Evolutionary conservation across 2,329 filamentous ascomycete genomes (phyloP).

Genomic region (Phialophora tarda): DNA sequence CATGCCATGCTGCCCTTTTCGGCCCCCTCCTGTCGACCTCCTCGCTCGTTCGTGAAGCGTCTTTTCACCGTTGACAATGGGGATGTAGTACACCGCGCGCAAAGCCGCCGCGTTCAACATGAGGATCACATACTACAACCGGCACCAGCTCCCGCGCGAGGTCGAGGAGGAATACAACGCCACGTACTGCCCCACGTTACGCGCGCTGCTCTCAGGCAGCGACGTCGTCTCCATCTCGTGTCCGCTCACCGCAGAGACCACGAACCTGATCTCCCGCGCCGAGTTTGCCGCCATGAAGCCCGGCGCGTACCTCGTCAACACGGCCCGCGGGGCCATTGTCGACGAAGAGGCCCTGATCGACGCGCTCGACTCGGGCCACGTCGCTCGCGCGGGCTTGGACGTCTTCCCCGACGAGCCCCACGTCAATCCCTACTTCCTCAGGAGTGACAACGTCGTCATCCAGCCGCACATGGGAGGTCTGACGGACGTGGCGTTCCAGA

Average conservation of each 20-base stretch:
- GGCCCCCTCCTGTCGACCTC: background rate
- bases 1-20: too few species aligned
- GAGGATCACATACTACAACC: conserved; percentile 76
- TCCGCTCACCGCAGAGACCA: conserved; percentile 21
- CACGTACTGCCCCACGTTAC: conserved; percentile 35
- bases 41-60: background rate
- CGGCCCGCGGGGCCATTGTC: conserved; percentile 57
- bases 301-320: conserved; percentile 58
- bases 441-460: conserved; percentile 50
- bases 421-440: conserved; percentile 50
- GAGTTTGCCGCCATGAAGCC: conserved; percentile 57
- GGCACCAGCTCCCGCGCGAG: conserved; percentile 64
- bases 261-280: conserved; percentile 41
- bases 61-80: background rate
- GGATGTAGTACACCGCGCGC: conserved; percentile 39
- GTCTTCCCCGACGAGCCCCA: conserved; percentile 55
- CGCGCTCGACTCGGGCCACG: conserved; percentile 55
- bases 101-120: conserved; percentile 79
- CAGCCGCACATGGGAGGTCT: conserved; percentile 55
- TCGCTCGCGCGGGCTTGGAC: conserved; percentile 57
- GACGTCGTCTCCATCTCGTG: conserved; percentile 41
- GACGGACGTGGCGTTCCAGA: conserved; percentile 53
- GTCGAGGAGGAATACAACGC: conserved; percentile 48
- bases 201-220: conserved; percentile 43
- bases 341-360: conserved; percentile 56